phyloP scores from a whole-genome alignment of 2,329 filamentous ascomycete species.

The Penicillium expansum region DNA sequence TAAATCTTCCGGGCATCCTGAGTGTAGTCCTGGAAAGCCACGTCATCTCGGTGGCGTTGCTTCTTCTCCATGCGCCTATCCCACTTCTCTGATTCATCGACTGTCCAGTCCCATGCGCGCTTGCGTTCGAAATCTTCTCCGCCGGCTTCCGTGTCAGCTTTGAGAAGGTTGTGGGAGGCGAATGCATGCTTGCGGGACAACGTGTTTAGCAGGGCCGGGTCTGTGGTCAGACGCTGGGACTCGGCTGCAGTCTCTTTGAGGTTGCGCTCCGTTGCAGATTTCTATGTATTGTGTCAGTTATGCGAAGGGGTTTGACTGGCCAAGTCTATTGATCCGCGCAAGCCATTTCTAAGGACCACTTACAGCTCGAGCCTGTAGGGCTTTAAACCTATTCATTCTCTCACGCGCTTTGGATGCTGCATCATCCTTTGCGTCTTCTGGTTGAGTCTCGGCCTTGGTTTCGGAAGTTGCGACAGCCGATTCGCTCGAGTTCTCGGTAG shows the following conservation, averaged over 20 bases:
- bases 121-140: conserved; percentile 97
- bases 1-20: conserved; percentile 90
- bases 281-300: conserved; percentile 33
- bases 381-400: conserved; percentile 78
- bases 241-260: conserved; percentile 81
- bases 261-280: conserved; percentile 55
- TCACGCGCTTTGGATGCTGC: conserved; percentile 50
- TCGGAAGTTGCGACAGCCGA: conserved; percentile 9
- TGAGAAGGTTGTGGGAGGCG: conserved; percentile 87
- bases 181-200: conserved; percentile 84
- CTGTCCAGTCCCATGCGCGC: conserved; percentile 97
- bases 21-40: conserved; percentile 84
- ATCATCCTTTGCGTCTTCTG: conserved; percentile 22
- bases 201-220: conserved; percentile 72
- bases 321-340: neutral
- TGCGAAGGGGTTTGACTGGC: neutral
- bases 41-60: conserved; percentile 73
- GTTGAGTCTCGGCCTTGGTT: conserved; percentile 1
- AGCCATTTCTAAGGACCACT: conserved; percentile 20
- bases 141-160: conserved; percentile 79
- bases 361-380: conserved; percentile 73
- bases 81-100: conserved; percentile 92
- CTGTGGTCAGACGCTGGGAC: conserved; percentile 72
- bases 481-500: conserved; percentile 12
- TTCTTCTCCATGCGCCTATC: conserved; percentile 88